Percentiles rank a stretch among this genome's conserved stretches.
These are phyloP conservation scores for Aschersonia sp. DNA, from an alignment of 2,329 filamentous ascomycete genomes.

Conservation along the genomic window DNA sequence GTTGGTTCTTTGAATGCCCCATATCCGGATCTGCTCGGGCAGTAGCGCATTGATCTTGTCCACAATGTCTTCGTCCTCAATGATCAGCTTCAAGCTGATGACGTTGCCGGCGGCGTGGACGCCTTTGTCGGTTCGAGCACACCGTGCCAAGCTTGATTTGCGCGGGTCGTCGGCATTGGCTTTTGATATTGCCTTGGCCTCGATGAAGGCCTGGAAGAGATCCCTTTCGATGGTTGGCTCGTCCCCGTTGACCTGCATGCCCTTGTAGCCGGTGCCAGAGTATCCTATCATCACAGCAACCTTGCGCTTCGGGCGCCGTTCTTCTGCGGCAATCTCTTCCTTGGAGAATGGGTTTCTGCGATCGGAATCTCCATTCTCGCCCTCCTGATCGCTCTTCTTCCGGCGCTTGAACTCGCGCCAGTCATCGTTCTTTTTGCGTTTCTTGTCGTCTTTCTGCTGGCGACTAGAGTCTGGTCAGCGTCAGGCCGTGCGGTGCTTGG, in stretches of 20 bases:
- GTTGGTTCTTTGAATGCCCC: conserved; percentile 82
- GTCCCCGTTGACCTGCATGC: conserved; percentile 76
- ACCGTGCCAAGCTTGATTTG: conserved; percentile 87
- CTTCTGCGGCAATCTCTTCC: conserved; percentile 79
- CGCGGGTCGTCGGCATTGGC: conserved; percentile 93
- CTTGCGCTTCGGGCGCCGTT: conserved; percentile 84
- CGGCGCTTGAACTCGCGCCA: conserved; percentile 26
- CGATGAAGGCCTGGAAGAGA: conserved; percentile 81
- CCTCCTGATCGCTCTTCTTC: conserved; percentile 20
- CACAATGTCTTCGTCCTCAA: conserved; percentile 78
- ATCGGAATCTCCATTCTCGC: conserved; percentile 15
- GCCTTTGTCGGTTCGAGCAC: conserved; percentile 92
- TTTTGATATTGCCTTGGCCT: conserved; percentile 86
- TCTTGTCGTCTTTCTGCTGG: conserved; percentile 17
- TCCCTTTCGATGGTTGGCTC: conserved; percentile 95
- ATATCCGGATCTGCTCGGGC: conserved; percentile 80
- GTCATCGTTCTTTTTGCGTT: conserved; percentile 23
- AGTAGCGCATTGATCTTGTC: conserved; percentile 81
- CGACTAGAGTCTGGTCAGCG: conserved; percentile 21
- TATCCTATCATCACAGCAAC: conserved; percentile 93
- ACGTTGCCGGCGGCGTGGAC: conserved; percentile 94
- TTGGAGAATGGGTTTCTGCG: conserved; percentile 39
- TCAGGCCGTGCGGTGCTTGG: background rate
- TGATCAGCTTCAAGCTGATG: conserved; percentile 87
- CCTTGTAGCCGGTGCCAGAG: conserved; percentile 89